These are phyloP conservation scores for Phytophthora pseudosyringae DNA, from an alignment of 352 stramenopile species.

Conservation along the genomic window DNA sequence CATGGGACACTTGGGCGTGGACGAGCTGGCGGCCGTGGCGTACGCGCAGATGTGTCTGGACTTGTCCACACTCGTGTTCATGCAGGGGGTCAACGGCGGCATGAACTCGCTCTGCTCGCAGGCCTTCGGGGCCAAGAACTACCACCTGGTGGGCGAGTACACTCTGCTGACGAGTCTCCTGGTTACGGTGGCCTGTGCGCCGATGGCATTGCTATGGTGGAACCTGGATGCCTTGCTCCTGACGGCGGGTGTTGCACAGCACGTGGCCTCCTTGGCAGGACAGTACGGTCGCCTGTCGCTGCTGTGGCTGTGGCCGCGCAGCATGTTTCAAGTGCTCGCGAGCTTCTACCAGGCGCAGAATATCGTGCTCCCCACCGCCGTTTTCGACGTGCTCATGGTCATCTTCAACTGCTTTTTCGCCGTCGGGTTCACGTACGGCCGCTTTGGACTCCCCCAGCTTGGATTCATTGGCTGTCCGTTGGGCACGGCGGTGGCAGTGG, in stretches of 20 bases:
- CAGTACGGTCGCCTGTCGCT: conserved; percentile 74
- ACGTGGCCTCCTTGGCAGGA: conserved; percentile 52
- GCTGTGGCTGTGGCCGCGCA: conserved; percentile 75
- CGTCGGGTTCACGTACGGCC: conserved; percentile 67
- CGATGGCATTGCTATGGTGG: conserved; percentile 80
- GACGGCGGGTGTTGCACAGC: conserved; percentile 40
- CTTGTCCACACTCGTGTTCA: conserved; percentile 78
- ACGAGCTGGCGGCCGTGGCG: conserved; percentile 73
- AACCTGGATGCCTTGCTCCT: conserved; percentile 62
- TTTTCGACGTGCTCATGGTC: conserved; percentile 67
- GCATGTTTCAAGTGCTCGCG: conserved; percentile 76
- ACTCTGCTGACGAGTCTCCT: conserved; percentile 57
- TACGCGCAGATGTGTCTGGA: conserved; percentile 82
- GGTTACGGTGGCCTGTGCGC: conserved; percentile 58
- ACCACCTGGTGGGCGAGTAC: conserved; percentile 65
- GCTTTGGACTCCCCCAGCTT: conserved; percentile 52
- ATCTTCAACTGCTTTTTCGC: conserved; percentile 63
- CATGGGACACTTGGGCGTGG: conserved; percentile 80
- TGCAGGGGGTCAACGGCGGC: conserved; percentile 80
- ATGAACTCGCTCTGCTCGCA: conserved; percentile 87
- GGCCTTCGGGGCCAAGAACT: conserved; percentile 87
- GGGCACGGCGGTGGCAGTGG: conserved; percentile 62
- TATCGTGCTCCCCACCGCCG: conserved; percentile 71
- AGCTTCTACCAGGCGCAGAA: conserved; percentile 86
- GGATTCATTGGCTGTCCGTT: conserved; percentile 84